phyloP scores from a whole-genome alignment of 306 rosid species.

The Macrotyloma uniflorum region DNA sequence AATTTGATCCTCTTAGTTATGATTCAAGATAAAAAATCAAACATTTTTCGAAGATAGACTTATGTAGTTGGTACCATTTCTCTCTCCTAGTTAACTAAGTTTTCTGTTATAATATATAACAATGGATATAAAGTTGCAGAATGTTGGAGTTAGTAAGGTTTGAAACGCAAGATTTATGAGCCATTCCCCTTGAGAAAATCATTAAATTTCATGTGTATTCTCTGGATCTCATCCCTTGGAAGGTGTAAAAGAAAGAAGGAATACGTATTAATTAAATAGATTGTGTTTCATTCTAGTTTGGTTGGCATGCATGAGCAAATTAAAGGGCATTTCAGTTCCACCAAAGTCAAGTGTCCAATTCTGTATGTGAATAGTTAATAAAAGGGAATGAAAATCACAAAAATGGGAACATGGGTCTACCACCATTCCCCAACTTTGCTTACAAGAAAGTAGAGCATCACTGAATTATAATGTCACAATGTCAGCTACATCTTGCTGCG shows the following conservation, averaged over 20 bases:
- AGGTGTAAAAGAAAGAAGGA: too few relatives aligned
- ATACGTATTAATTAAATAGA: too few relatives aligned
- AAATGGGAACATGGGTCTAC: conserved; percentile 36
- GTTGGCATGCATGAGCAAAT: neutral
- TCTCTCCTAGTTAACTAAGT: neutral
- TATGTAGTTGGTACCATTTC: neutral
- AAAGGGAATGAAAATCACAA: neutral
- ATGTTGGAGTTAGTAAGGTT: neutral
- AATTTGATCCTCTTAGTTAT: too few relatives aligned
- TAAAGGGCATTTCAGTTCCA: neutral
- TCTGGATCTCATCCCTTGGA: too few relatives aligned
- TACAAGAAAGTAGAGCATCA: conserved; percentile 37
- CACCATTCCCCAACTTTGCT: conserved; percentile 27
- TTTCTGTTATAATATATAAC: neutral
- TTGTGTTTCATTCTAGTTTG: neutral
- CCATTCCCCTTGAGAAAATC: neutral
- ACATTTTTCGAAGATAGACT: neutral
- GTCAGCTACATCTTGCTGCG: neutral
- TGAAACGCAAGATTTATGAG: neutral
- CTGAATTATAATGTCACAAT: conserved; percentile 35
- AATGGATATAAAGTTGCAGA: neutral
- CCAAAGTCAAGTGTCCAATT: neutral
- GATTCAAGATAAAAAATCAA: neutral
- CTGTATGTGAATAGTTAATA: neutral
- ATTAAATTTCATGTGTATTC: neutral